phyloP scores from a whole-genome alignment of 805 yeast genomes.

The Ogataea pilisensis region DNA sequence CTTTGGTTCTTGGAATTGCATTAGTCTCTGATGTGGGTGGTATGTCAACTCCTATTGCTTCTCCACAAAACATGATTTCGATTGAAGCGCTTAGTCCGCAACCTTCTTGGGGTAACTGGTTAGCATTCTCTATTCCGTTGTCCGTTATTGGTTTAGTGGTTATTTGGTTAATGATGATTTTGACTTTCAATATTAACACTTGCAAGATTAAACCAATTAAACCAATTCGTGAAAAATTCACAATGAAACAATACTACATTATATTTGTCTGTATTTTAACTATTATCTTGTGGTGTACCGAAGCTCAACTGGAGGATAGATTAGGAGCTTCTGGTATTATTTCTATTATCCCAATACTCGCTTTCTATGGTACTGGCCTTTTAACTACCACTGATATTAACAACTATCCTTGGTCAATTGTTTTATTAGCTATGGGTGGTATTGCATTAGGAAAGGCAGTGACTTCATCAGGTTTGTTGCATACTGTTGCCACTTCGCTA shows the following conservation, averaged over 20 bases:
- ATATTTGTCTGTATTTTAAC: conserved; percentile 39
- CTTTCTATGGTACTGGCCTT: conserved; percentile 48
- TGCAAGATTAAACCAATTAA: conserved; percentile 44
- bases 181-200: conserved; percentile 48
- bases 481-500: conserved; percentile 42
- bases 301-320: conserved; percentile 37
- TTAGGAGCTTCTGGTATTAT: conserved; percentile 48
- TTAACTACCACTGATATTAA: conserved; percentile 45
- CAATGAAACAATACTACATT: conserved; percentile 41
- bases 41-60: conserved; percentile 52
- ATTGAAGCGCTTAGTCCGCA: conserved; percentile 48
- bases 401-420: conserved; percentile 53
- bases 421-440: conserved; percentile 53
- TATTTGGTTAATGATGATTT: conserved; percentile 45
- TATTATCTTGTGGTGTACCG: conserved; percentile 46
- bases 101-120: conserved; percentile 58
- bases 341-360: conserved; percentile 43
- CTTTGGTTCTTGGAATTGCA: conserved; percentile 37
- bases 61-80: conserved; percentile 53
- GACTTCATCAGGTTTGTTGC: conserved; percentile 44
- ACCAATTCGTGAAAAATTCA: conserved; percentile 43
- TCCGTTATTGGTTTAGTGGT: conserved; percentile 38
- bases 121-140: conserved; percentile 46
- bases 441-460: conserved; percentile 50
- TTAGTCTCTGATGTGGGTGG: conserved; percentile 51